Evolutionary conservation across 192 early-diverging fungal genomes (phyloP), one percentile per base, ranked within the genome.

Genomic region (Backusella australiensis): DNA sequence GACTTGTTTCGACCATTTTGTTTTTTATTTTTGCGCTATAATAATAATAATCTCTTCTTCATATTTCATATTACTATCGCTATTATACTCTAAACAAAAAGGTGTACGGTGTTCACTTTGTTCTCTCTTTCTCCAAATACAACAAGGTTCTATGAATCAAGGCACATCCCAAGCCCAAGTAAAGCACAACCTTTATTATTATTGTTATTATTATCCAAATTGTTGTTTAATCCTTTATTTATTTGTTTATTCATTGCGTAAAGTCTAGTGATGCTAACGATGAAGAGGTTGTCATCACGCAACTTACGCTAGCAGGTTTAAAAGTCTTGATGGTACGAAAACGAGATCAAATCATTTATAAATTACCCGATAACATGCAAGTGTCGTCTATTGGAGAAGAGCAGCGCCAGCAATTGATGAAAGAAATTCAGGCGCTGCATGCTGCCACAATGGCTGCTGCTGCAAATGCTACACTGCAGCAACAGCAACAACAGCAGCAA

Each of bases 281-380:
- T 46, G 78, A 79, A 34, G 78, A 79, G 19, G 69, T 75, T 14
- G 46, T 79, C 41, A 79, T 79, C 32, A 74, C 72, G 6, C 68
- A 75, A 63, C 44, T 79, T 11, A 75, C 74, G 19, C 49, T 79
- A 6, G 78, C 78, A 6, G 78, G 78, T 1, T 53, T 79, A 41
- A 74, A 63, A 53, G 78, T 79, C n/a, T 41, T 79, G 32, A 79
- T 79, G 78, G 78, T 78, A n/a, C 59, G 74, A 21, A 75, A 75
- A n/a, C 44, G 81, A 35, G 85, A 86, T 74, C 85, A 86, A 38
- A 84, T 88, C 63, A 85, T 88, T 19, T 88, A 88, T 76, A 88
- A 85, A 67, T 71, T 88, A 32, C 84, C 87, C 2, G 87, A 86
- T 78, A 86, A 86, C 34, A 86, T 88, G 87, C 85, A 84, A 0